Base-by-base conservation (phyloP, 768 basidiomycete species). In the Gautieria morchelliformis region DNA sequence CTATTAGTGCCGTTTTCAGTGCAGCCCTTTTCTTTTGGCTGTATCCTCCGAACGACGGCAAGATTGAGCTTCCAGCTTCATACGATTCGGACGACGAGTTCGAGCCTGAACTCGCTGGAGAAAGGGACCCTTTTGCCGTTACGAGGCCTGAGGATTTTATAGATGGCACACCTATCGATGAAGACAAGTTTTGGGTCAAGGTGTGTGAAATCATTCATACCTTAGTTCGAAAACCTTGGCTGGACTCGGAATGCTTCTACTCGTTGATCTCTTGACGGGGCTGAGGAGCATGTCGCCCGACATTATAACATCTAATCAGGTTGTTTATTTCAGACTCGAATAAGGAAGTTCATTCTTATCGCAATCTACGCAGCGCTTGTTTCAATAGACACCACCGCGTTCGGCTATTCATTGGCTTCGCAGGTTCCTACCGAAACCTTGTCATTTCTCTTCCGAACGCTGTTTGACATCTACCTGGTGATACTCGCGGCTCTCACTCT, bases 61-160 rank as follows among this genome's bases (percentile, higher is more conserved):
- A 80, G 66, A 77, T 84, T 56, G 69, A 75, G 54, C 74, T 85
- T 17, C 76, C 78, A 41, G 63, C 37, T 68, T 10, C 49, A 19
- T 22, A 24, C 33, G 58, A 60, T 9, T 41, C 49, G 20, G 52
- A 42, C 59, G 59, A 63, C 69, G 45, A 61, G 50, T 58, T 47
- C 24, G 63, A 65, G 14, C 64, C 64, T 6, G 64, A 67, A 33
- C 64, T 64, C 17, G 63, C 55, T 1, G 62, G 62, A 10, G 54
- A 46, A 42, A 67, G 67, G 12, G 86, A 88, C 63, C 81, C 84
- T 11, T 88, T 87, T 64, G 79, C 82, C 65, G 83, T 92, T n/a
- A 78, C 81, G 19, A 81, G 66, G n/a, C 79, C 82, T 9, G 84
- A 85, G 65, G 89, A 92, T 62, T 61, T 79, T 37, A 59, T 83